These are phyloP conservation scores for Umbellularia californica DNA, from an alignment of 164 flowering plant genomes.

Conservation along the genomic window DNA sequence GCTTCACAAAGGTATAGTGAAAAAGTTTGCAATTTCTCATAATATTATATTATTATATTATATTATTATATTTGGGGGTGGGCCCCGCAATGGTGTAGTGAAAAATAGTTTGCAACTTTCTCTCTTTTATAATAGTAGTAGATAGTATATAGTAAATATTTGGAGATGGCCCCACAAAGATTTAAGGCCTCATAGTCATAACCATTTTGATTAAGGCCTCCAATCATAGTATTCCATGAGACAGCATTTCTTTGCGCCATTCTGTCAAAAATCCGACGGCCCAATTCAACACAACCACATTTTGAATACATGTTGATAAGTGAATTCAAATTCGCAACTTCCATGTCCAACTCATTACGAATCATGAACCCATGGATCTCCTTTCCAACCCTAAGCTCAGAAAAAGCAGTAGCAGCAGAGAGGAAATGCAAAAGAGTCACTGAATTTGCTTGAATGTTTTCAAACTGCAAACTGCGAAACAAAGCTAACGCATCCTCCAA, in stretches of 20 bases:
- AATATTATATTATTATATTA: no score
- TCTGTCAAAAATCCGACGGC: not conserved
- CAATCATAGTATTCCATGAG: constrained; percentile 8
- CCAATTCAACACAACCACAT: constrained; percentile 7
- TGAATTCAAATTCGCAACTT: constrained; percentile 47
- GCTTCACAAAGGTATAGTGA: no score
- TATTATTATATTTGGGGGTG: no score
- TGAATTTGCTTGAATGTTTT: not conserved
- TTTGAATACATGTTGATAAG: constrained; percentile 14
- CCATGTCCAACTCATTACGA: not conserved
- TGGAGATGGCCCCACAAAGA: no score
- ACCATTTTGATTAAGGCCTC: constrained; percentile 6
- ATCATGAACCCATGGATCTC: constrained; percentile 6
- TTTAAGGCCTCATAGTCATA: constrained; percentile 1
- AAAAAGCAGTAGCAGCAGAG: constrained; percentile 5
- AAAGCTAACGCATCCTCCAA: not conserved
- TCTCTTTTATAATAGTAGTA: no score
- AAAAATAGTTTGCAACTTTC: no score
- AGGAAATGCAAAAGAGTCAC: constrained; percentile 2
- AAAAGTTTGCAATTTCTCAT: no score
- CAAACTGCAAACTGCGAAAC: not conserved
- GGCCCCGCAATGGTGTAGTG: no score
- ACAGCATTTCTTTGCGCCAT: not conserved
- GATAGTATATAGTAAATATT: no score
- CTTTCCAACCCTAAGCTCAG: not conserved